A percentile compares a stretch with the other conserved stretches of the same genome.
Conservation (phyloP, 2,329 filamentous ascomycete genomes). For the Rasamsonia emersonii region DNA sequence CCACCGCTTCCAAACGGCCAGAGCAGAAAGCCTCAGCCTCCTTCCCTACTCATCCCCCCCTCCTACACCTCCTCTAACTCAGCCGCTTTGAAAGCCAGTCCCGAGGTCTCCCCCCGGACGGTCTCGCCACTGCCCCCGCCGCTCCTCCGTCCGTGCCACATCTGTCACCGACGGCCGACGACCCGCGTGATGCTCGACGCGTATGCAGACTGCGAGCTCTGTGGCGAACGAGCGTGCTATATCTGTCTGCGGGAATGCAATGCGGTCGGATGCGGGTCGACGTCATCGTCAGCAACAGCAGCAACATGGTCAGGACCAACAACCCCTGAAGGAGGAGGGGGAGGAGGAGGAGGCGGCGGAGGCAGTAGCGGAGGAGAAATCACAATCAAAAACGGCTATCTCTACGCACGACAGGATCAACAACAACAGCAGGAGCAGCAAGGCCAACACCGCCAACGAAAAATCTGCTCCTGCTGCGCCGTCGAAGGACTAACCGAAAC, state of each 20-base stretch:
- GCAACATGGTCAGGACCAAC: too few species aligned
- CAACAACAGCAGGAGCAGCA: slow-evolving; percentile 5
- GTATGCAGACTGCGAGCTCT: slow-evolving; percentile 34
- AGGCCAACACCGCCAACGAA: slow-evolving; percentile 15
- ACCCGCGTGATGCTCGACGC: slow-evolving; percentile 32
- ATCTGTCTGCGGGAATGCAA: slow-evolving; percentile 35
- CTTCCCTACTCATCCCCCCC: slow-evolving; percentile 14
- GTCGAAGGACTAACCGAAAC: slow-evolving; percentile 30
- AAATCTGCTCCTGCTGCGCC: slow-evolving; percentile 32
- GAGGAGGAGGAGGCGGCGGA: not conserved
- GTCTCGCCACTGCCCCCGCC: slow-evolving; percentile 14
- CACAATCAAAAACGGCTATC: slow-evolving; percentile 2
- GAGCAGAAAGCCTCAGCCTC: slow-evolving; percentile 9
- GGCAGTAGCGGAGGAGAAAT: slow-evolving; percentile 2
- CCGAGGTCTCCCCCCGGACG: slow-evolving; percentile 18
- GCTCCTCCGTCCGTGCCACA: slow-evolving; percentile 31
- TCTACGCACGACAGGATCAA: slow-evolving; percentile 3
- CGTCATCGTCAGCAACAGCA: not conserved
- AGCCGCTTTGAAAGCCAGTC: slow-evolving; percentile 20
- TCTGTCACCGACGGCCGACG: slow-evolving; percentile 33
- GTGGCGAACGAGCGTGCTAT: slow-evolving; percentile 30
- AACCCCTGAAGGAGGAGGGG: too few species aligned
- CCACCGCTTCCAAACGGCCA: too few species aligned
- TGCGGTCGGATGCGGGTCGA: slow-evolving; percentile 19
- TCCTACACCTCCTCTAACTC: slow-evolving; percentile 8